Percentiles rank a stretch among this genome's conserved stretches.
Evolutionary conservation across 257 asterid species (phyloP).

Genomic region (Craterostigma plantagineum): DNA sequence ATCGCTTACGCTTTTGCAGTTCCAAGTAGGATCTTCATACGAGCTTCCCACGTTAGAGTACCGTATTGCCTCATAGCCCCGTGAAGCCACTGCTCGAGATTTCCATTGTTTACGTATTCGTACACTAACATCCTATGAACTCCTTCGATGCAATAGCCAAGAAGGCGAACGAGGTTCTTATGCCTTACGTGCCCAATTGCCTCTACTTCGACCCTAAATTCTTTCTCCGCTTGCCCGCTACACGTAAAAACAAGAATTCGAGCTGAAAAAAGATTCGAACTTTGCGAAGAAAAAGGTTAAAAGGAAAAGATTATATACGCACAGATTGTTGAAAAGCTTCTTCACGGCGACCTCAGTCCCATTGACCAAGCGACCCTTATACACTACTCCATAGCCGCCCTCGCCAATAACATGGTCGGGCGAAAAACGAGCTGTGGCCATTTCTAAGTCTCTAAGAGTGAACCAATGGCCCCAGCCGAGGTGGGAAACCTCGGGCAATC

Average conservation of each 20-base stretch:
- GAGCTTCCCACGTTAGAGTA: conserved; percentile 56
- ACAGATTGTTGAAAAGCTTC: conserved; percentile 60
- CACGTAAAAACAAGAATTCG: conserved; percentile 1
- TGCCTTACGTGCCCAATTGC: conserved; percentile 72
- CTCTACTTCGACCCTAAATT: conserved; percentile 62
- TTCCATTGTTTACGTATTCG: conserved; percentile 56
- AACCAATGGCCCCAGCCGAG: conserved; percentile 83
- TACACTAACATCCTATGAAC: conserved; percentile 54
- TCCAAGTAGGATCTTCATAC: conserved; percentile 57
- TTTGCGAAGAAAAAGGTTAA: conserved; percentile 1
- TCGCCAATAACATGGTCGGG: conserved; percentile 58
- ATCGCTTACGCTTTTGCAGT: conserved; percentile 58
- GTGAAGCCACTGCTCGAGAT: conserved; percentile 66
- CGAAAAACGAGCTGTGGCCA: conserved; percentile 43
- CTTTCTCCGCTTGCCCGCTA: conserved; percentile 73
- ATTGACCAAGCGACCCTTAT: conserved; percentile 35
- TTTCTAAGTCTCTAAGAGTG: conserved; percentile 50
- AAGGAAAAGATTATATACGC: conserved; percentile 14
- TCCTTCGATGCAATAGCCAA: conserved; percentile 77
- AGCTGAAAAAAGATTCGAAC: neutral
- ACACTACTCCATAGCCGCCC: conserved; percentile 69
- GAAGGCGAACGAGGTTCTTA: conserved; percentile 59
- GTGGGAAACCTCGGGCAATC: conserved; percentile 58
- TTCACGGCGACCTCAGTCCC: conserved; percentile 58
- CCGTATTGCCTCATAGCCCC: conserved; percentile 67